Conservation (phyloP, 2,329 filamentous ascomycete genomes). For the Volutella citrinella region DNA sequence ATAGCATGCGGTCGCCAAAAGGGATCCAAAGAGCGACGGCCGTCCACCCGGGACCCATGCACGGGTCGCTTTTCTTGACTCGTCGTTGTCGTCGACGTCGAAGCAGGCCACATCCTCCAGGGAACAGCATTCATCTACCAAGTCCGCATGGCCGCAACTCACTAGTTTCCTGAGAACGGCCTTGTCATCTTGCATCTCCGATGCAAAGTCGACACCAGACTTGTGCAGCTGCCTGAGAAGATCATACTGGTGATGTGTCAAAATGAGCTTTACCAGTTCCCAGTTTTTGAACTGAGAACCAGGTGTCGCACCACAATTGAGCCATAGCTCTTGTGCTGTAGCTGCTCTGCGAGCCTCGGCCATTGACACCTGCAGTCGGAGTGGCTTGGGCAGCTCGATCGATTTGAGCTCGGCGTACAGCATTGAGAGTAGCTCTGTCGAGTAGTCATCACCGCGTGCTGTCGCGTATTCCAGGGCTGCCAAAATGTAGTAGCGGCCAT, state of each 20-base stretch:
- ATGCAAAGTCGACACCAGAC: slow-evolving; percentile 11
- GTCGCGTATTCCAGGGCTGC: slow-evolving; percentile 13
- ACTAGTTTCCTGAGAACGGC: slow-evolving; percentile 8
- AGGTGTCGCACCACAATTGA: too few relatives aligned
- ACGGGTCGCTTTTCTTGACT: neutral
- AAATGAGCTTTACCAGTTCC: too few relatives aligned
- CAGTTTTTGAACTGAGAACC: too few relatives aligned
- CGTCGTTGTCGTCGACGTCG: slow-evolving; percentile 2
- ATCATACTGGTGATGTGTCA: too few relatives aligned
- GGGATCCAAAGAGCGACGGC: neutral
- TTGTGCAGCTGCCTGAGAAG: slow-evolving; percentile 10
- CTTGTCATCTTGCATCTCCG: neutral
- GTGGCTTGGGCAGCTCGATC: neutral
- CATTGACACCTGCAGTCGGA: slow-evolving; percentile 1
- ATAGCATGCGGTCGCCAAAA: slow-evolving; percentile 8
- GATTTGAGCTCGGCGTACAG: slow-evolving; percentile 5
- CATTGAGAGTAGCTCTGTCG: slow-evolving; percentile 6
- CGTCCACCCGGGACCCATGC: too few relatives aligned
- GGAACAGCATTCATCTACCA: slow-evolving; percentile 13
- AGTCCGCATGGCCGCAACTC: slow-evolving; percentile 8
- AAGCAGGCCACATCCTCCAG: slow-evolving; percentile 5
- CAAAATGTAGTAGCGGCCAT: slow-evolving; percentile 1
- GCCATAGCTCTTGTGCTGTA: too few relatives aligned
- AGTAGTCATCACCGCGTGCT: slow-evolving; percentile 10
- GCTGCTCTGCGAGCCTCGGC: slow-evolving; percentile 12